Percentiles rank a stretch among this genome's conserved stretches.
Evolutionary conservation across 139 green algal species (phyloP).

Genomic region (Haematococcus sp.): DNA sequence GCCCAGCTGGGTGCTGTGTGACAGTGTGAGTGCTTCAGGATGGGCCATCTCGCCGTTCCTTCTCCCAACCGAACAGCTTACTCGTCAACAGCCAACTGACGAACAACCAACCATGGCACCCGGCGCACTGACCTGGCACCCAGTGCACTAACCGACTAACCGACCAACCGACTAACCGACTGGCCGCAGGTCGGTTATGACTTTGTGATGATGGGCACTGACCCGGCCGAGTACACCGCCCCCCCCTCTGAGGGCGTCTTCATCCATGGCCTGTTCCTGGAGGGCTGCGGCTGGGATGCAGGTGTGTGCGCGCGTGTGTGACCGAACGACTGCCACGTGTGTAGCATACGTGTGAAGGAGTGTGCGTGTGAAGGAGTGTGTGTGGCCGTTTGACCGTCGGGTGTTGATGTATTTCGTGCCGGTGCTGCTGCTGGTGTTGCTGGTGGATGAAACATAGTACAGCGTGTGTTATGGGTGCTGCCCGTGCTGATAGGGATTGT

Average conservation of each 20-base stretch:
- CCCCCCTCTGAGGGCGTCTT: conserved; percentile 65
- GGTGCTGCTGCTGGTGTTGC: no score
- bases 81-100: no score
- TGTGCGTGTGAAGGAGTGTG: neutral
- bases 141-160: neutral
- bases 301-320: conserved; percentile 8
- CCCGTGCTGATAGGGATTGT: no score
- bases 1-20: no score
- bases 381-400: neutral
- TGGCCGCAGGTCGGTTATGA: conserved; percentile 52
- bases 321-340: no score
- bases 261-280: conserved; percentile 70
- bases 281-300: conserved; percentile 70
- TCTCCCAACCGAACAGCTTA: no score
- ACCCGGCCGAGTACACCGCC: conserved; percentile 40
- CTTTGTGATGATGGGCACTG: conserved; percentile 70
- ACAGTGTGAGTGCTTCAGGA: no score
- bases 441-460: no score
- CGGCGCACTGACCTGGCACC: neutral
- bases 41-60: no score
- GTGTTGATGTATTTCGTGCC: no score
- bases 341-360: neutral
- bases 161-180: no score
- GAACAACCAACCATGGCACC: neutral
- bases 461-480: no score